Percentiles rank a stretch among this genome's conserved stretches.
Conservation (phyloP, 306 rosid genomes). For the Quercus agrifolia region DNA sequence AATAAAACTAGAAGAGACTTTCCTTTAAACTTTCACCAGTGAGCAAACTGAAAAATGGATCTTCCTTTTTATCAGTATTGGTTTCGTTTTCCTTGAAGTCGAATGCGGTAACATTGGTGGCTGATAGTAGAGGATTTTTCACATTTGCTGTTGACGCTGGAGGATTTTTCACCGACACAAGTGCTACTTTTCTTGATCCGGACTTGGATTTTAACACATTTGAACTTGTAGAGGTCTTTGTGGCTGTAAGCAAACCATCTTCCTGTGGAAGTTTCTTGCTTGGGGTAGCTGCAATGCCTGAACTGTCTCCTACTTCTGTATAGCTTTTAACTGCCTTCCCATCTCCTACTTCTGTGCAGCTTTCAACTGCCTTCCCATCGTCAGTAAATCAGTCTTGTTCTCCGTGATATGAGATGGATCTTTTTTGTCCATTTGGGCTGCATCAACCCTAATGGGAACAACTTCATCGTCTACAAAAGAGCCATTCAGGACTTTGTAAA, state of each 20-base stretch:
- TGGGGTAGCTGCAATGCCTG: slow-evolving; percentile 12
- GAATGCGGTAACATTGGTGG: slow-evolving; percentile 17
- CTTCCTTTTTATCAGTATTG: slow-evolving; percentile 23
- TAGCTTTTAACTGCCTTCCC: slow-evolving; percentile 13
- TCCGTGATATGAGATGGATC: slow-evolving; percentile 11
- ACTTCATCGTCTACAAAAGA: slow-evolving; percentile 41
- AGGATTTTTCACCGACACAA: slow-evolving; percentile 53
- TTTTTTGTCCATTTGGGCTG: slow-evolving; percentile 16
- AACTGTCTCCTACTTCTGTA: slow-evolving; percentile 22
- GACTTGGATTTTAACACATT: slow-evolving; percentile 24
- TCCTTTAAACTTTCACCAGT: slow-evolving; percentile 33
- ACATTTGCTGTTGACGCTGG: slow-evolving; percentile 11
- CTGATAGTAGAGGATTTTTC: slow-evolving; percentile 15
- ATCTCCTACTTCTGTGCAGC: slow-evolving; percentile 17
- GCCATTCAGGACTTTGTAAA: not conserved
- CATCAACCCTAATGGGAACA: slow-evolving; percentile 16
- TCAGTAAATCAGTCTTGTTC: slow-evolving; percentile 23
- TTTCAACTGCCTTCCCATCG: too few species aligned
- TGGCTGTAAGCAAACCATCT: slow-evolving; percentile 20
- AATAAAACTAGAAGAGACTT: slow-evolving; percentile 38
- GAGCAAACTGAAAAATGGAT: slow-evolving; percentile 48
- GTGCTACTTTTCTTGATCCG: slow-evolving; percentile 55
- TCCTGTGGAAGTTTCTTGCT: slow-evolving; percentile 19
- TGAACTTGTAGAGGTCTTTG: slow-evolving; percentile 21
- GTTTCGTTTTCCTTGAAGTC: slow-evolving; percentile 33